Conservation (phyloP, 371 early-diverging fungal genomes). For the Apophysomyces elegans region DNA sequence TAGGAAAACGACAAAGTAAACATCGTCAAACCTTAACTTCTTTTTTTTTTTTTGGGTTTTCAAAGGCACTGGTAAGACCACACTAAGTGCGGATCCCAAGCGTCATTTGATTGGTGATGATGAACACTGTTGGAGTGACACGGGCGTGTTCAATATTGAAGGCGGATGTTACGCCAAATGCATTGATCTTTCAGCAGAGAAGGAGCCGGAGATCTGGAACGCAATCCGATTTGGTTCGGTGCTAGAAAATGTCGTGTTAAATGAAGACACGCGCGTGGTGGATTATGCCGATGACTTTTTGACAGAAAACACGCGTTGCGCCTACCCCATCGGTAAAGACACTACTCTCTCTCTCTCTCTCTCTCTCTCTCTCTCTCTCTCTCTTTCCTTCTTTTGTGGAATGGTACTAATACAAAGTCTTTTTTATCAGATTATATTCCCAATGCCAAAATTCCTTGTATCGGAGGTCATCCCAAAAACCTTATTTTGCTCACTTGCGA, state of each 20-base stretch:
- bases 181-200: conserved; percentile 89
- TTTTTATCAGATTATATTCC: conserved; percentile 78
- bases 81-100: conserved; percentile 91
- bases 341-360: background rate
- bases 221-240: conserved; percentile 91
- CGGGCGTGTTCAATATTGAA: conserved; percentile 96
- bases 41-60: background rate
- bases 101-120: conserved; percentile 95
- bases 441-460: conserved; percentile 92
- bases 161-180: conserved; percentile 98
- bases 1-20: background rate
- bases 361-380: too few species aligned
- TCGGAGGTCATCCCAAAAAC: conserved; percentile 92
- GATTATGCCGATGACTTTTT: conserved; percentile 78
- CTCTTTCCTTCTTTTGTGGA: background rate
- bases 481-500: conserved; percentile 96
- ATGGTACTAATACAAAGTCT: background rate
- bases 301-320: conserved; percentile 96
- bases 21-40: background rate
- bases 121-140: conserved; percentile 97
- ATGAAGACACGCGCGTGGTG: conserved; percentile 80
- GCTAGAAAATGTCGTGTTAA: conserved; percentile 91
- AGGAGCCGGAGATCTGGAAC: conserved; percentile 96
- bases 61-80: conserved; percentile 88
- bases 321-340: conserved; percentile 78